A percentile compares a stretch with the other conserved stretches of the same genome.
phyloP scores from a whole-genome alignment of 2,329 filamentous ascomycete species.

The Cytospora piceae region DNA sequence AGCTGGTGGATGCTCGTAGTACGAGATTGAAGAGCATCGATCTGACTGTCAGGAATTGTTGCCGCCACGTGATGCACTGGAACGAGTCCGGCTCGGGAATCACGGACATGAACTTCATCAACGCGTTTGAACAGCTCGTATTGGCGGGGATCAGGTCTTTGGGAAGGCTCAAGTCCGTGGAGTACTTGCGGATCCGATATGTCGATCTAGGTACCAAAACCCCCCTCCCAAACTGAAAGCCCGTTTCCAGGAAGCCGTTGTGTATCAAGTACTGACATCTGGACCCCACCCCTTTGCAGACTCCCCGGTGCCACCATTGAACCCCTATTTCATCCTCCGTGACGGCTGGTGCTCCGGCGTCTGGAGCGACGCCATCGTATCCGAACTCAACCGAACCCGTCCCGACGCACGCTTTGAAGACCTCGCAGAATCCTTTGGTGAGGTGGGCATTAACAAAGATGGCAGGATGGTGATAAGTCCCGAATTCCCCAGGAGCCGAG shows the following conservation, averaged over 20 bases:
- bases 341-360: constrained; percentile 67
- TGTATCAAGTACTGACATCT: not conserved
- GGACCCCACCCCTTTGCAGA: constrained; percentile 48
- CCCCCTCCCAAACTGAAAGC: not conserved
- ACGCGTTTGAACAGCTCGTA: constrained; percentile 71
- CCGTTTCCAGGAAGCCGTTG: not conserved
- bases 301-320: constrained; percentile 69
- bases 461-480: constrained; percentile 60
- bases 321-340: constrained; percentile 71
- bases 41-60: constrained; percentile 75
- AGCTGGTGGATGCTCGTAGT: constrained; percentile 51
- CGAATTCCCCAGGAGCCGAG: constrained; percentile 55
- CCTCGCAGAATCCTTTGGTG: constrained; percentile 66
- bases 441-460: constrained; percentile 62
- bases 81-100: constrained; percentile 71
- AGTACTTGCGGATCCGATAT: constrained; percentile 72
- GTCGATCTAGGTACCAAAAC: constrained; percentile 65
- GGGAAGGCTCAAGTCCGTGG: constrained; percentile 59
- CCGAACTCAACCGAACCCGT: constrained; percentile 61
- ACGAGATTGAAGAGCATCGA: constrained; percentile 68
- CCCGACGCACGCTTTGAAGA: constrained; percentile 64
- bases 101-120: constrained; percentile 72
- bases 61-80: constrained; percentile 58
- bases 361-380: constrained; percentile 71
- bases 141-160: constrained; percentile 65